Evolutionary conservation across 73 alveolate genomes (phyloP).

Genomic region (Paramecium tetraurelia): DNA sequence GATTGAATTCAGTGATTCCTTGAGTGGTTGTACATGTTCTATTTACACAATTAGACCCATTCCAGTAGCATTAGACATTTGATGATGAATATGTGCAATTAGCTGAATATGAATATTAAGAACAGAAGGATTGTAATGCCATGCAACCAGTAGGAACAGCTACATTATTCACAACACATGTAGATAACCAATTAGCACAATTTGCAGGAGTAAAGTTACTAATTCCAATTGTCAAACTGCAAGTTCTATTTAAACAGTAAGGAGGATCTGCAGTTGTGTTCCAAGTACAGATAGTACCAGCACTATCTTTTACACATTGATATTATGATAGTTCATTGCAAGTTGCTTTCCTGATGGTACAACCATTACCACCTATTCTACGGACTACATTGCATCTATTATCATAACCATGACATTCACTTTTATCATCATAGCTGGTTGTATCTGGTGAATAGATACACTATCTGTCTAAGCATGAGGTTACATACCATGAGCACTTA

Average conservation of each 20-base stretch:
- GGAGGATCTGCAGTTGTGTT: not conserved
- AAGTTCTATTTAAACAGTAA: not conserved
- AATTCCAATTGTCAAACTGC: not conserved
- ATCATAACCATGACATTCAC: not conserved
- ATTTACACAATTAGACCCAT: constrained; percentile 8
- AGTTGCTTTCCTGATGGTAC: not conserved
- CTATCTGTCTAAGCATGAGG: not conserved
- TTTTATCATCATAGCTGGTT: not conserved
- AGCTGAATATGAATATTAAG: not conserved
- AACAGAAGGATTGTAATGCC: not conserved
- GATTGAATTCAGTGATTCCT: constrained; percentile 14
- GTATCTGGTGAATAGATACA: constrained; percentile 28
- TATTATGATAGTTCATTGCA: not conserved
- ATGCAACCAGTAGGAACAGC: not conserved
- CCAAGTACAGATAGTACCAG: constrained; percentile 29
- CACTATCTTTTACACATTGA: not conserved
- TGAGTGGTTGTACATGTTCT: not conserved
- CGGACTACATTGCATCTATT: constrained; percentile 15
- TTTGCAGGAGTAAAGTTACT: not conserved
- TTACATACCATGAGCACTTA: not conserved
- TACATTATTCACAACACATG: not conserved
- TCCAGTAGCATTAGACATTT: constrained; percentile 22
- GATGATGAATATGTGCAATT: not conserved
- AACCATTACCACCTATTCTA: constrained; percentile 35
- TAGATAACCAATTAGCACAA: not conserved